These are phyloP conservation scores for Thymus quinquecostatus DNA, from an alignment of 257 asterid genomes.

Conservation along the genomic window DNA sequence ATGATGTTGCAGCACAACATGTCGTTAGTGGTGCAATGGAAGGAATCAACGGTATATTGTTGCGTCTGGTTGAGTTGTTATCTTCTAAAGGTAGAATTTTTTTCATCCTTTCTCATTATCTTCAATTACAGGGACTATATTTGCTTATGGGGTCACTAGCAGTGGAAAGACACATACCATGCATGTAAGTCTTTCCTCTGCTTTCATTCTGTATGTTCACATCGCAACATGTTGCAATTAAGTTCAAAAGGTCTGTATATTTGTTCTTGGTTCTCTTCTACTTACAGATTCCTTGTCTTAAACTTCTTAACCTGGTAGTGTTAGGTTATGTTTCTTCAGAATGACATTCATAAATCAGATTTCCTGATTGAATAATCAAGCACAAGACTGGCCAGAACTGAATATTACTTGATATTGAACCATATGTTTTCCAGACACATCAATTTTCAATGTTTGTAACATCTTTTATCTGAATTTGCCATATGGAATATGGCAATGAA, in stretches of 20 bases:
- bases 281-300: constrained; percentile 9
- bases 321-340: constrained; percentile 24
- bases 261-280: constrained; percentile 17
- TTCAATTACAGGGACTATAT: constrained; percentile 75
- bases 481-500: constrained; percentile 17
- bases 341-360: constrained; percentile 19
- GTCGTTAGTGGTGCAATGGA: constrained; percentile 93
- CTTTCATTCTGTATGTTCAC: constrained; percentile 23
- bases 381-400: constrained; percentile 18
- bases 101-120: constrained; percentile 13
- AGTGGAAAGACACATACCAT: constrained; percentile 99
- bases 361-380: constrained; percentile 20
- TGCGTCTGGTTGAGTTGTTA: constrained; percentile 17
- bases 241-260: constrained; percentile 9
- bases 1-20: constrained; percentile 95
- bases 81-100: constrained; percentile 26
- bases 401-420: constrained; percentile 5
- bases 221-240: constrained; percentile 11
- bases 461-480: constrained; percentile 5
- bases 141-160: constrained; percentile 98
- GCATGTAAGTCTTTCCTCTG: constrained; percentile 73
- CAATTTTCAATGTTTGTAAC: constrained; percentile 15
- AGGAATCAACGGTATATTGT: constrained; percentile 81
- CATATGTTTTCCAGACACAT: constrained; percentile 8
- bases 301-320: constrained; percentile 29